Evolutionary conservation across 2,329 filamentous ascomycete genomes (phyloP), one percentile per base, ranked within the genome.

Genomic region (Xylariaceae sp.): DNA sequence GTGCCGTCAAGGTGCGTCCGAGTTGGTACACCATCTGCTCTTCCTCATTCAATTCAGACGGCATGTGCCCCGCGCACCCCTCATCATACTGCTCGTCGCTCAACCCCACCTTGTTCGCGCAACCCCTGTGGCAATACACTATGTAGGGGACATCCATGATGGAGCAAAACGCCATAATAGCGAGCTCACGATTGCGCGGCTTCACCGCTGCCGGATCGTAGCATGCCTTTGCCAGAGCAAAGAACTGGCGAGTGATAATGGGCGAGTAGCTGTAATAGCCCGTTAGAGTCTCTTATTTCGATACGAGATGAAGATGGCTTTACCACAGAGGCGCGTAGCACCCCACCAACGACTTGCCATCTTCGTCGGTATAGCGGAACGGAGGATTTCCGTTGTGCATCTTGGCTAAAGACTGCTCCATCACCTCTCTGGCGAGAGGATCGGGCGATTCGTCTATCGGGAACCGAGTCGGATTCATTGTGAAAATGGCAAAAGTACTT

Each of bases 281-380:
- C 11, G 22, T 25, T n/a, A 25, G 6, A 25, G 20, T 11, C 8
- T 6, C 5, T n/a, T 16, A n/a, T 10, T 20, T 40, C n/a, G 23
- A 42, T 12, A 17, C 8, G 17, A 21, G 10, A 33, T 35, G 23
- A 6, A 23, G 36, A 21, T 16, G 8, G 20, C 32, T 17, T 41
- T 50, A 50, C 48, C 48, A 33, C 11, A 50, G 8, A 2, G 48
- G 48, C 4, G 36, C 47, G 20, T 41, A 47, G 11, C 40, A 47
- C 6, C 36, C 47, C 5, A 47, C 12, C 14, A 47, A n/a, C 2
- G 48, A 32, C 5, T 44, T n/a, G n/a, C 25, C 32, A 22, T 47
- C 37, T 4, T 44, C 40, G 2, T 47, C 44, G 4, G 25, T 32
- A 4, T 5, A 41, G n/a, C 37, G 19, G 12, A 50, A 50, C 1